Evolutionary conservation across 1,284 basidiomycete genomes (phyloP).

Genomic region (Apiotrichum porosum): DNA sequence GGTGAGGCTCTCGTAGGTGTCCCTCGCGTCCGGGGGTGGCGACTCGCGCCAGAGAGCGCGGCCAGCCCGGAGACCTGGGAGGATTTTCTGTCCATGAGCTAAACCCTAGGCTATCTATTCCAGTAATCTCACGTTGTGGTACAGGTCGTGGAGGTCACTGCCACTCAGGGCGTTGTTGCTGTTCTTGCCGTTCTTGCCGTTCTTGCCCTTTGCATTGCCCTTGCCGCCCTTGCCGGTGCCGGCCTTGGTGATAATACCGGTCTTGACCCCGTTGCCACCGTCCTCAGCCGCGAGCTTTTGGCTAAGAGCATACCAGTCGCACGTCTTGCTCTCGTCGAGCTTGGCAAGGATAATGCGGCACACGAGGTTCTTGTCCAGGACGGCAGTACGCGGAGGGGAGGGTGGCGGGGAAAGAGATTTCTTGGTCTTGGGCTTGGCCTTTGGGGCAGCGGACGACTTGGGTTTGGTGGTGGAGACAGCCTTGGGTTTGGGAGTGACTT

Average conservation of each 20-base stretch:
- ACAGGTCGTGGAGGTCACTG: constrained; percentile 27
- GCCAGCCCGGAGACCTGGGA: constrained; percentile 26
- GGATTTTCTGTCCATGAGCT: constrained; percentile 21
- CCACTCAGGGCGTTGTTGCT: constrained; percentile 12
- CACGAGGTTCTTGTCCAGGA: constrained; percentile 18
- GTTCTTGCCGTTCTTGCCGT: background rate
- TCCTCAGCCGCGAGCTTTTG: constrained; percentile 3
- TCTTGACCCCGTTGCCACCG: background rate
- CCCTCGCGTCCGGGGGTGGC: too few relatives aligned
- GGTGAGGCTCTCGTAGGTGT: too few relatives aligned
- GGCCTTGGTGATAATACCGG: too few relatives aligned
- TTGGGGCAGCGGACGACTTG: background rate
- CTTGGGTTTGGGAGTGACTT: background rate
- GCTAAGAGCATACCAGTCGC: constrained; percentile 33
- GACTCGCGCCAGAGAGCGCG: constrained; percentile 22
- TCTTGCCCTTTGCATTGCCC: constrained; percentile 2
- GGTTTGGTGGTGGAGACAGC: background rate
- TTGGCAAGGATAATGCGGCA: constrained; percentile 28
- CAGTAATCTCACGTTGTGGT: constrained; percentile 26
- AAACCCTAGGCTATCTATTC: background rate
- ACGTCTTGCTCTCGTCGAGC: constrained; percentile 24
- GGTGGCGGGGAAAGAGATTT: background rate
- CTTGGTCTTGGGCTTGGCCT: background rate
- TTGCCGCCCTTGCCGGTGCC: constrained; percentile 1
- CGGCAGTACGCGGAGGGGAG: background rate